phyloP scores from a whole-genome alignment of 192 early-diverging fungal species.

The Phlyctochytrium planicorne region DNA sequence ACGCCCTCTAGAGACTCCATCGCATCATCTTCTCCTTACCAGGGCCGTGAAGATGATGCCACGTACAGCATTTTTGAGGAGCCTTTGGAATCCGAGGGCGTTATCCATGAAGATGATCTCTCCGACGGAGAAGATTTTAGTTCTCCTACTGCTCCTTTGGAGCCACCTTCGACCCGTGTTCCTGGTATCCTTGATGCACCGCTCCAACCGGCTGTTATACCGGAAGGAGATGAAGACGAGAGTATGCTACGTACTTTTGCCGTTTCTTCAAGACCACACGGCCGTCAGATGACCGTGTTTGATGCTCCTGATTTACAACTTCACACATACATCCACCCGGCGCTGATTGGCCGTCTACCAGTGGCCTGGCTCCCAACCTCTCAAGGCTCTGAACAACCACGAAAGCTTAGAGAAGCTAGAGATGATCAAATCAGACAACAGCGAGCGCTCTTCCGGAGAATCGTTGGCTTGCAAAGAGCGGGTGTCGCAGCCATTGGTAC shows the following conservation, averaged over 20 bases:
- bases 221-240: conserved; percentile 41
- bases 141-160: conserved; percentile 12
- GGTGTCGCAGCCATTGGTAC: conserved; percentile 13
- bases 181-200: conserved; percentile 51
- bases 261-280: background rate
- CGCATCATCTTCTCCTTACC: background rate
- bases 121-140: background rate
- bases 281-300: background rate
- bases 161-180: conserved; percentile 51
- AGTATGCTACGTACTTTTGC: background rate
- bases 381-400: conserved; percentile 22
- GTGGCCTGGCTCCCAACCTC: conserved; percentile 42
- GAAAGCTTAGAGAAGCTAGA: conserved; percentile 28
- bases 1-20: background rate
- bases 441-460: conserved; percentile 24
- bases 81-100: background rate
- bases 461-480: conserved; percentile 34
- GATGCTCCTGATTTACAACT: conserved; percentile 37
- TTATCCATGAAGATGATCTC: conserved; percentile 10
- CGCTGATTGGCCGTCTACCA: conserved; percentile 50
- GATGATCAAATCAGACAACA: conserved; percentile 33
- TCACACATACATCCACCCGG: conserved; percentile 53
- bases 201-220: conserved; percentile 33
- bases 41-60: background rate
- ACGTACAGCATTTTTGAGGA: background rate